Evolutionary conservation across 2,329 filamentous ascomycete genomes (phyloP), one percentile per base, ranked within the genome.

Genomic region (Fusarium humuli): DNA sequence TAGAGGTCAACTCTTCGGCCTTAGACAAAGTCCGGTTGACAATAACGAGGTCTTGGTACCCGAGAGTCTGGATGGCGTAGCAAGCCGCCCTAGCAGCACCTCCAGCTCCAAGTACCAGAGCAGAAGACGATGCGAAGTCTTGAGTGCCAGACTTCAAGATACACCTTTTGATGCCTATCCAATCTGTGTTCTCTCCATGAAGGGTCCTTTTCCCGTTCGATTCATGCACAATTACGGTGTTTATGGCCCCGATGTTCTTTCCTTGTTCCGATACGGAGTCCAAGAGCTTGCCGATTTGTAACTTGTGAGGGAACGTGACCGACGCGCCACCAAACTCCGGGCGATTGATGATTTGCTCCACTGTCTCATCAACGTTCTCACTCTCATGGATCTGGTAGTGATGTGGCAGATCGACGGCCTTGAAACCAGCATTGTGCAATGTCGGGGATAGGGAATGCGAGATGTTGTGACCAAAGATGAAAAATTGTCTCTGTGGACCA

Each of bases 341-440:
- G 4, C 49, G 49, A 0, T 23, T 14, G 2, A 64, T 32, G 5
- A 64, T 49, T 13, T 2, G 4, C 18, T 64, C 20, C 0, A 64
- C 59, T 12, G 61, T 48, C 7, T 40, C 34, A 13, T 64, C 59
- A 5, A 64, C 61, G 6, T 57, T 64, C 2, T 57, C 37, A 13
- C 59, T 64, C 4, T 64, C 59, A 1, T 64, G 59, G 4, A 64
- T 64, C 4, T 45, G 59, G 5, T 64, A 64, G 49, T 64, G 34
- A n/a, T 64, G 37, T 1, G 44, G 23, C 2, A 64, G 29, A 3
- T 18, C 7, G 0, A 44, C 29, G 5, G 25, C 44, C 0, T 48
- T 30, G 18, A 64, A 64, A 0, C 61, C 61, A 0, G 61, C 49
- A 5, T 64, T 64, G 3, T 64, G 61, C 0, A 64, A 30, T 2